Percentiles rank a stretch among this genome's conserved stretches.
Evolutionary conservation across 1,284 basidiomycete species (phyloP).

Genomic region (Tilletia setariae): DNA sequence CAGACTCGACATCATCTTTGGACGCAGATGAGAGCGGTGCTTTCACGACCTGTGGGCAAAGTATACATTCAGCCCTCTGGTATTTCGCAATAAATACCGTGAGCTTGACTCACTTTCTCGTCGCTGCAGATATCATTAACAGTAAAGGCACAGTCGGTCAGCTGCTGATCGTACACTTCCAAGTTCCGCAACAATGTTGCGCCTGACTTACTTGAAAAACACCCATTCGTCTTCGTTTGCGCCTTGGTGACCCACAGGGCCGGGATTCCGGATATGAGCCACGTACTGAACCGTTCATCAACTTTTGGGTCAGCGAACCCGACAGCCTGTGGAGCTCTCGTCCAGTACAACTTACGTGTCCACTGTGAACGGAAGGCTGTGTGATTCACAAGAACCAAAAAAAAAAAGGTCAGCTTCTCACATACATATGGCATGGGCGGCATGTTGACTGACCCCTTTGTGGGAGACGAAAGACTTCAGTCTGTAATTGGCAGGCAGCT

Average conservation of each 20-base stretch:
- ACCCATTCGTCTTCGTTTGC: constrained; percentile 26
- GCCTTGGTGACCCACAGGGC: constrained; percentile 30
- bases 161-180: no score
- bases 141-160: no score
- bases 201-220: constrained; percentile 31
- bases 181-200: no score
- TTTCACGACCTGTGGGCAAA: constrained; percentile 35
- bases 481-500: constrained; percentile 71
- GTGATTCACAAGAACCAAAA: background rate
- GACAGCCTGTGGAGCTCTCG: no score
- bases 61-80: background rate
- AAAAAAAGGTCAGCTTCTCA: background rate
- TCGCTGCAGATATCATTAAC: constrained; percentile 19
- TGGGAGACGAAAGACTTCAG: constrained; percentile 94
- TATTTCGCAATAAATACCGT: constrained; percentile 6
- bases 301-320: no score
- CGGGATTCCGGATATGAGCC: constrained; percentile 66
- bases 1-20: constrained; percentile 20
- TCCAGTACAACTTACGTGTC: constrained; percentile 17
- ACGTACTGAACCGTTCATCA: constrained; percentile 78
- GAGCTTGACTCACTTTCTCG: constrained; percentile 23
- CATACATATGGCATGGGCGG: background rate
- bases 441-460: constrained; percentile 65
- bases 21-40: constrained; percentile 25
- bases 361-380: constrained; percentile 28